These are phyloP conservation scores for Xylaria sp. DNA, from an alignment of 2,329 filamentous ascomycete species.

Conservation along the genomic window DNA sequence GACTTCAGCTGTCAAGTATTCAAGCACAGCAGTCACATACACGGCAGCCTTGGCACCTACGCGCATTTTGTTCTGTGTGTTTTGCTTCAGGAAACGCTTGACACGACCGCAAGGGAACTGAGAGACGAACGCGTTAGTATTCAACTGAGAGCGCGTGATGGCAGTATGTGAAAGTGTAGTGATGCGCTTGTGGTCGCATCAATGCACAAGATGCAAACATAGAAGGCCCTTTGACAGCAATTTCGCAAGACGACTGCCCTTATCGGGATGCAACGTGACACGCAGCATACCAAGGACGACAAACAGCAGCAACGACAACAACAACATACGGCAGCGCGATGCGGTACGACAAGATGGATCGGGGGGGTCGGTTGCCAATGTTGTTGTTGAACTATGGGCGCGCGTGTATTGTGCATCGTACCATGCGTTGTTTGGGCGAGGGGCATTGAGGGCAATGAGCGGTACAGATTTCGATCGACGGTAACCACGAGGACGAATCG, in stretches of 20 bases:
- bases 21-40: slow-evolving; percentile 96
- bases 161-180: background rate
- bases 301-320: no score
- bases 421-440: slow-evolving; percentile 15
- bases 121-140: slow-evolving; percentile 39
- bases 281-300: background rate
- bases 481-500: slow-evolving; percentile 15
- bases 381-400: slow-evolving; percentile 8
- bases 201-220: background rate
- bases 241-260: background rate
- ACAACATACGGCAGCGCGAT: background rate
- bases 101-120: slow-evolving; percentile 99
- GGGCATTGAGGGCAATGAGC: slow-evolving; percentile 12
- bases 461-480: slow-evolving; percentile 9
- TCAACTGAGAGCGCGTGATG: background rate
- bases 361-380: background rate
- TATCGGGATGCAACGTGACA: slow-evolving; percentile 12
- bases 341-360: background rate
- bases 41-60: slow-evolving; percentile 98
- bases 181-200: slow-evolving; percentile 16
- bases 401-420: slow-evolving; percentile 2
- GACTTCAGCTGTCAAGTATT: slow-evolving; percentile 98
- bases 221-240: background rate
- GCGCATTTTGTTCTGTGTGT: slow-evolving; percentile 99
- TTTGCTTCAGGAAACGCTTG: slow-evolving; percentile 99